A percentile compares a stretch with the other conserved stretches of the same genome.
Conservation (phyloP, 1,284 basidiomycete genomes). For the Papiliotrema laurentii region DNA sequence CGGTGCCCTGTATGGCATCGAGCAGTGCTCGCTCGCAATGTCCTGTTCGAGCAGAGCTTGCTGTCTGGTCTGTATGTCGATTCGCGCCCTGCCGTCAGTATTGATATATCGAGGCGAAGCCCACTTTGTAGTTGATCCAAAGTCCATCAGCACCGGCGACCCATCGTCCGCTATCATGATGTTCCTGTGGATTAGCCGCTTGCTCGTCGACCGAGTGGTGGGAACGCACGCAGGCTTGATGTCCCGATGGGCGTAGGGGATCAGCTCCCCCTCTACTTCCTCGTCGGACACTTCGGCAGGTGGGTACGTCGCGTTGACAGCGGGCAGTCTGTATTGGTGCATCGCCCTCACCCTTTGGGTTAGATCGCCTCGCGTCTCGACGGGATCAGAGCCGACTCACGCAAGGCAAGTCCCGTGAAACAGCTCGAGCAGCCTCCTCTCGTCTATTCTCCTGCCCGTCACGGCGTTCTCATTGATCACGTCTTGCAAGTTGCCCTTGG, state of each 20-base stretch:
- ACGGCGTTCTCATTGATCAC: constrained; percentile 83
- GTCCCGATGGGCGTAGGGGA: constrained; percentile 95
- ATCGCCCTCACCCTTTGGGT: constrained; percentile 67
- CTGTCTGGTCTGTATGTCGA: constrained; percentile 60
- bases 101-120: constrained; percentile 4
- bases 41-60: constrained; percentile 88
- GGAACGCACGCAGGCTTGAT: constrained; percentile 85
- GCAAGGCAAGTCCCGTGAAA: constrained; percentile 94
- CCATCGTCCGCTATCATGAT: constrained; percentile 94
- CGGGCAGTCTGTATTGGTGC: constrained; percentile 64
- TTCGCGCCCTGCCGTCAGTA: constrained; percentile 34
- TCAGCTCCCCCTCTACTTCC: constrained; percentile 51
- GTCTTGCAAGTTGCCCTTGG: constrained; percentile 86
- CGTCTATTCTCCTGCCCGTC: constrained; percentile 76
- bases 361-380: neutral
- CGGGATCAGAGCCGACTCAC: constrained; percentile 22
- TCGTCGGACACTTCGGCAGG: constrained; percentile 22
- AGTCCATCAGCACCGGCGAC: constrained; percentile 93
- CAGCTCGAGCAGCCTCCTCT: constrained; percentile 77
- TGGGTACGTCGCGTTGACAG: constrained; percentile 38
- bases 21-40: constrained; percentile 88
- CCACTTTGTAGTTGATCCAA: constrained; percentile 65
- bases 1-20: constrained; percentile 93
- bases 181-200: constrained; percentile 68
- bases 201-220: too few species aligned